Evolutionary conservation across 306 rosid species (phyloP).

Genomic region (Lagenaria siceraria): DNA sequence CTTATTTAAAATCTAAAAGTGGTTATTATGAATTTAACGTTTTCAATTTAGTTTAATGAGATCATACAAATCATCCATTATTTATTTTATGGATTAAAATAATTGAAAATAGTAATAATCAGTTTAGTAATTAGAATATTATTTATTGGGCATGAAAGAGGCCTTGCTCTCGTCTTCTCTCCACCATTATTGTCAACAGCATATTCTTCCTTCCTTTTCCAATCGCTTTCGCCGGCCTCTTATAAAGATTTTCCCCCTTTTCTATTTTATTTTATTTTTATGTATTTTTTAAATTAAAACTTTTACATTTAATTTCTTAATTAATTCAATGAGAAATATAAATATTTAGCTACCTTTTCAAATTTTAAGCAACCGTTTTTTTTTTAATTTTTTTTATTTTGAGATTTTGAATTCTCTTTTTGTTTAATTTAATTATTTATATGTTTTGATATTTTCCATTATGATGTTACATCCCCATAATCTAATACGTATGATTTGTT

Average conservation of each 20-base stretch:
- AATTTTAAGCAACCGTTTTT: background rate
- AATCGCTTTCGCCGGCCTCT: background rate
- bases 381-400: too few relatives aligned
- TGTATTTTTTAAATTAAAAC: background rate
- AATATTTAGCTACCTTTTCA: background rate
- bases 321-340: background rate
- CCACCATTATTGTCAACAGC: conserved; percentile 2
- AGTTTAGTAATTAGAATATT: background rate
- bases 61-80: too few relatives aligned
- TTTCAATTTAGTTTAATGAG: too few relatives aligned
- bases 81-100: too few relatives aligned
- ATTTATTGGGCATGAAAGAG: background rate
- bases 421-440: background rate
- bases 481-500: background rate
- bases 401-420: background rate
- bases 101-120: too few relatives aligned
- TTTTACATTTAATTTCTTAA: background rate
- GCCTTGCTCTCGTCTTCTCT: background rate
- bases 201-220: background rate
- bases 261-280: background rate
- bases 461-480: background rate
- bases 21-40: too few relatives aligned
- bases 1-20: too few relatives aligned
- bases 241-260: background rate
- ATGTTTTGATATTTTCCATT: background rate